Percentiles rank a stretch among this genome's conserved stretches.
These are phyloP conservation scores for Linanthus parryae DNA, from an alignment of 148 eudicot species.

Conservation along the genomic window DNA sequence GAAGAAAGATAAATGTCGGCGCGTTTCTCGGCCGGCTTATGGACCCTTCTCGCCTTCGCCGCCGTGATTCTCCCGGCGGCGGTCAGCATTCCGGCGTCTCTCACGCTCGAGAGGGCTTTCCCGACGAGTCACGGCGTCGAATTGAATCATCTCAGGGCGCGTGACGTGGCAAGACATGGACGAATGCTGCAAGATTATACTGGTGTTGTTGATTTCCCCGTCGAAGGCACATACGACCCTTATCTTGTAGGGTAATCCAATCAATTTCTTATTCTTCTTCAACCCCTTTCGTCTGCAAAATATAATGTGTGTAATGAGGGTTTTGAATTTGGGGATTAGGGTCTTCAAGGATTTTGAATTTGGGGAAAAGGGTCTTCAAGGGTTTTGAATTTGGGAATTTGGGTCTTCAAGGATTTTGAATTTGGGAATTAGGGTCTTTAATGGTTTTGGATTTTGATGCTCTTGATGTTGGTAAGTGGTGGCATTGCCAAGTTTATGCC, in stretches of 20 bases:
- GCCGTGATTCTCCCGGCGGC: constrained; percentile 19
- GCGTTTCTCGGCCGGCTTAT: constrained; percentile 10
- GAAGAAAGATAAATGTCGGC: constrained; percentile 21
- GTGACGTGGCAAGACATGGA: constrained; percentile 64
- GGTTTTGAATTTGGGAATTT: neutral
- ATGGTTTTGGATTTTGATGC: neutral
- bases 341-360: neutral
- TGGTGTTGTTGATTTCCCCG: constrained; percentile 78
- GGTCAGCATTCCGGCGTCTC: constrained; percentile 35
- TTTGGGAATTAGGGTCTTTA: neutral
- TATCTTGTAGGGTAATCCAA: constrained; percentile 72
- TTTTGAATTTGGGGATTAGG: neutral
- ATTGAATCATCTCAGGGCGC: constrained; percentile 73
- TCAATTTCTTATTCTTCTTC: neutral
- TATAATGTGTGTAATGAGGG: neutral
- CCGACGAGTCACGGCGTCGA: constrained; percentile 52
- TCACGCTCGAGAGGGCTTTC: constrained; percentile 67
- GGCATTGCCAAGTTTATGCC: neutral
- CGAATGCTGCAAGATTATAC: constrained; percentile 49
- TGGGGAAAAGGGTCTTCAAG: neutral
- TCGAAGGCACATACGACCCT: constrained; percentile 77
- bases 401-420: neutral
- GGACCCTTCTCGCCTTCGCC: constrained; percentile 23
- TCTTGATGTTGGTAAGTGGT: neutral
- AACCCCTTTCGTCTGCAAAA: neutral